These are phyloP conservation scores for Cunninghamia lanceolata DNA, from an alignment of 75 land plant species.

Conservation along the genomic window DNA sequence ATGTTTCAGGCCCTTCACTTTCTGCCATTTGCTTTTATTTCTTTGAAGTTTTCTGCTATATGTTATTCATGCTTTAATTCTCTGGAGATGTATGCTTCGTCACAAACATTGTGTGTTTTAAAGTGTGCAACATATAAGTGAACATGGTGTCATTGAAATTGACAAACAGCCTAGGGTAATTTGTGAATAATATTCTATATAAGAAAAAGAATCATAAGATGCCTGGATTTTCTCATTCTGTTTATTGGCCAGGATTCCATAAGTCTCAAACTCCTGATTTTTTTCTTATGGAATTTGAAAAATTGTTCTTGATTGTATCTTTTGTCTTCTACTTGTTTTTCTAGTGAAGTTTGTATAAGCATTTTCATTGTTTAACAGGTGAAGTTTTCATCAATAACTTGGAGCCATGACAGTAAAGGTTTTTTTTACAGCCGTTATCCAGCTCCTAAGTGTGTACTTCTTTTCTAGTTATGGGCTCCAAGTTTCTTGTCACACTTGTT, in stretches of 20 bases:
- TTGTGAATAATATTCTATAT: background rate
- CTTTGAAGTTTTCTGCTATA: background rate
- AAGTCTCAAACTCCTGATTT: background rate
- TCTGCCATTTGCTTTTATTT: background rate
- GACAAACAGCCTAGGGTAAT: background rate
- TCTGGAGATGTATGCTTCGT: background rate
- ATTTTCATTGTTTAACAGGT: constrained; percentile 44
- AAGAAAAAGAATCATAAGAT: background rate
- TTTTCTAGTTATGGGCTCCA: background rate
- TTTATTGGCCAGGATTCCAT: background rate
- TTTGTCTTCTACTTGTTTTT: background rate
- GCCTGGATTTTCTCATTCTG: background rate
- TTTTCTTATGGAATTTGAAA: background rate
- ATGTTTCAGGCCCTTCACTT: background rate
- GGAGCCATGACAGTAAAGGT: constrained; percentile 97
- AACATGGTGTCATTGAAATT: too few relatives aligned
- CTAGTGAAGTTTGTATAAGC: background rate
- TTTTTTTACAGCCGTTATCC: constrained; percentile 97
- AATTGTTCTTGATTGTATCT: background rate
- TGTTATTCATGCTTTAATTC: background rate
- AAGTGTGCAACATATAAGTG: too few relatives aligned
- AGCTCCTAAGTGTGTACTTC: constrained; percentile 62
- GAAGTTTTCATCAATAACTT: constrained; percentile 78
- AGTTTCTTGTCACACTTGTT: background rate
- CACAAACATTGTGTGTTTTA: too few relatives aligned